These are phyloP conservation scores for Phalaenopsis hybrid DNA, from an alignment of 116 monocot genomes.

Conservation along the genomic window DNA sequence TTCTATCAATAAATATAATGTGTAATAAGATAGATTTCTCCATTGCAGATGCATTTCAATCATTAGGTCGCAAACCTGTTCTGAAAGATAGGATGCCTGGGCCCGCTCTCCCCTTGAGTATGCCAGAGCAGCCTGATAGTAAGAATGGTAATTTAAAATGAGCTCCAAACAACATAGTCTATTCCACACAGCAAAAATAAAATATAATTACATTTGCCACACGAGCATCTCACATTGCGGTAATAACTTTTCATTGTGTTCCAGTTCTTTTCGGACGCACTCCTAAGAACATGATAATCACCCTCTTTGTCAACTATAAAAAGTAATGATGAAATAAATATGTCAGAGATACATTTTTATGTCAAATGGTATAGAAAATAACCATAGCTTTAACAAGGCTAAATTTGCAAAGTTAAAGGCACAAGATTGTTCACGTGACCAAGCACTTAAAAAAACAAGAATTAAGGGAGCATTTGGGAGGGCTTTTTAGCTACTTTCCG, in stretches of 20 bases:
- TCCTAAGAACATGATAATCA: slow-evolving; percentile 50
- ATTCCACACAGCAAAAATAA: not conserved
- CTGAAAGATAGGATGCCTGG: slow-evolving; percentile 78
- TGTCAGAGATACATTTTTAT: not conserved
- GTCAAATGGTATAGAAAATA: not conserved
- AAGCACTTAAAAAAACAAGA: too few relatives aligned
- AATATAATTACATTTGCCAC: slow-evolving; percentile 1
- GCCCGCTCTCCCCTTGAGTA: slow-evolving; percentile 67
- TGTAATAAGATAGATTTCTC: not conserved
- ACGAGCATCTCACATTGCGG: slow-evolving; percentile 43
- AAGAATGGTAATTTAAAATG: not conserved
- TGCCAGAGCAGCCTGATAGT: slow-evolving; percentile 69
- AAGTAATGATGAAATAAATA: slow-evolving; percentile 6
- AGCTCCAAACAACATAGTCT: not conserved
- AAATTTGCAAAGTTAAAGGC: not conserved
- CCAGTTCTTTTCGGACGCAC: slow-evolving; percentile 56
- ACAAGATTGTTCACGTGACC: not conserved
- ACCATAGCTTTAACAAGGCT: not conserved
- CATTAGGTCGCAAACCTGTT: slow-evolving; percentile 31
- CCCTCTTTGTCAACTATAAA: slow-evolving; percentile 32
- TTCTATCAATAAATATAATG: not conserved
- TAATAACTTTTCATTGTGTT: slow-evolving; percentile 61
- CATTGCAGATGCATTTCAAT: not conserved
- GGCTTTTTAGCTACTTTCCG: too few relatives aligned
- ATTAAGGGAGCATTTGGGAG: too few relatives aligned